These are phyloP conservation scores for Rosa chinensis DNA, from an alignment of 306 rosid genomes.

Conservation along the genomic window DNA sequence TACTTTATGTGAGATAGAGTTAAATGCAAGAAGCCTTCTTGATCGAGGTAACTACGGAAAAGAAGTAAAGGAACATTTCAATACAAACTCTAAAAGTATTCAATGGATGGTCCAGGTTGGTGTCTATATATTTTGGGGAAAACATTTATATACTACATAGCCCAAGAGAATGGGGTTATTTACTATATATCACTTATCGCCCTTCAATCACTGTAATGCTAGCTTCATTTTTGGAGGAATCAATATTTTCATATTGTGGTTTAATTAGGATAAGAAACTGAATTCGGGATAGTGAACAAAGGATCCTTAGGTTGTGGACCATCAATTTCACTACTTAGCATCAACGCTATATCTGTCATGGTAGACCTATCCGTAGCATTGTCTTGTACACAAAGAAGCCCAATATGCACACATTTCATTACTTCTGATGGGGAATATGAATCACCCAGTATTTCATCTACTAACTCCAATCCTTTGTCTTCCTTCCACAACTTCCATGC, in stretches of 20 bases:
- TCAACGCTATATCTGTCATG: conserved; percentile 18
- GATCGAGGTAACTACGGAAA: no score
- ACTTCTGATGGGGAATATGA: background rate
- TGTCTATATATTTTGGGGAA: no score
- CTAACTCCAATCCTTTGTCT: background rate
- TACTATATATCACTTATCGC: background rate
- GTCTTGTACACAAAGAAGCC: conserved; percentile 33
- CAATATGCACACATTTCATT: conserved; percentile 21
- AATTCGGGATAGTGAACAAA: conserved; percentile 7
- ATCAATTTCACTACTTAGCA: conserved; percentile 18
- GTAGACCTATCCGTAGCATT: conserved; percentile 23
- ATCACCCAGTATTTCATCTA: background rate
- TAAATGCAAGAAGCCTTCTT: no score
- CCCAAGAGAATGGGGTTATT: no score
- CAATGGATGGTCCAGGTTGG: no score
- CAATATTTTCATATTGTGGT: background rate
- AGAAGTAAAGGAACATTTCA: no score
- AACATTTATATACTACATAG: no score
- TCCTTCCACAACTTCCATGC: conserved; percentile 25
- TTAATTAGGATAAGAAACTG: background rate
- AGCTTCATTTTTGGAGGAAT: conserved; percentile 9
- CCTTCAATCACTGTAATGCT: conserved; percentile 7
- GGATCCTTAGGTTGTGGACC: conserved; percentile 23
- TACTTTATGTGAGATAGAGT: no score
- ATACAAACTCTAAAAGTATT: no score